Evolutionary conservation across 495 filamentous ascomycete species (phyloP), one percentile per base, ranked within the genome.

Genomic region (Hyaloscypha bicolor): DNA sequence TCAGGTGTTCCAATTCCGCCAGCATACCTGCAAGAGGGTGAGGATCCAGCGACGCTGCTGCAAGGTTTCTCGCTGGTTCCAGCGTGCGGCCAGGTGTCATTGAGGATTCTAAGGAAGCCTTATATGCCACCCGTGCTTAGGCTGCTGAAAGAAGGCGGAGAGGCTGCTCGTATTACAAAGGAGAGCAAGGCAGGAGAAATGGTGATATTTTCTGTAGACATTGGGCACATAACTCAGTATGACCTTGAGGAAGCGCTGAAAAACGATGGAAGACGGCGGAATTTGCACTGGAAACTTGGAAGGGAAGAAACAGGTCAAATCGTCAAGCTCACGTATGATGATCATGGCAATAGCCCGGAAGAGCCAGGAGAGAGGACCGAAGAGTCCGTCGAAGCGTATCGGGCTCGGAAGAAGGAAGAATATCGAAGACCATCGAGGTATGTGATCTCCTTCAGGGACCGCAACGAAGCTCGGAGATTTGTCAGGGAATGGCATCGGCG

Each of bases 401-500:
- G 12, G 16, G 9, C 60, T 3, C 42, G 21, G 22, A 60, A 56
- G 51, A 57, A 30, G 57, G 32, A 8, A 42, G 22, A 19, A 25
- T 63, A 29, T 58, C 5, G 32, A 30, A 12, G 30, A 52, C 75
- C 74, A 51, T 59, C 71, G 3, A 77, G 78, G 42, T 89, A 82
- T 72, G 76, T 86, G 35, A 66, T 88, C 22, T 75, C 77, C 5
- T 85, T 89, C 60, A 65, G 56, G 51, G 79, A 83, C 29, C 68
- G 72, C 9, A 71, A 73, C 19, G 85, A 87, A 71, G 83, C 85
- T 25, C 78, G 81, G 52, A 76, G 86, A 68, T 89, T 89, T 70
- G 81, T 85, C 4, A 76, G 84, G 69, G 70, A 68, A 57, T 88
- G 86, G 86, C 85, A 89, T 75, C 72, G 78, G 33, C 75, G 82